Conservation (phyloP, 2,329 filamentous ascomycete genomes). For the Epichloe brachyelytri region DNA sequence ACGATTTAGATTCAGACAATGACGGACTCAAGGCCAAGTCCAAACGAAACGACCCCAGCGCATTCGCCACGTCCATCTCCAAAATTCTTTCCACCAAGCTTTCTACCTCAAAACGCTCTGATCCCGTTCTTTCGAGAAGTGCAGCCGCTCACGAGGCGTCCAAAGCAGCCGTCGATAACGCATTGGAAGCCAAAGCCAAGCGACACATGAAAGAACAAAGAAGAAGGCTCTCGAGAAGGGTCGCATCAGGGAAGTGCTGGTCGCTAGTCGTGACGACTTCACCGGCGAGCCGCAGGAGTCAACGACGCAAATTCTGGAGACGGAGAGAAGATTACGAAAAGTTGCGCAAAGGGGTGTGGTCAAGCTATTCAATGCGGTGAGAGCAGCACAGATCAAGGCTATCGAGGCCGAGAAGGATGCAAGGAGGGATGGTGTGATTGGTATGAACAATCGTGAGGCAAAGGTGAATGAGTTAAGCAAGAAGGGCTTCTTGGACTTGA, state of each 20-base stretch:
- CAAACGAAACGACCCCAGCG: conserved; percentile 84
- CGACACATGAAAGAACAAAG: conserved; percentile 68
- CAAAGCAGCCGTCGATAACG: conserved; percentile 58
- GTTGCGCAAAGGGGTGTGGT: conserved; percentile 88
- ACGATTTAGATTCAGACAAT: conserved; percentile 15
- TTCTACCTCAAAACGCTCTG: conserved; percentile 63
- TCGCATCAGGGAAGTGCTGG: conserved; percentile 73
- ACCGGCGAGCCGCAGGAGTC: conserved; percentile 31
- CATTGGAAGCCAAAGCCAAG: conserved; percentile 70
- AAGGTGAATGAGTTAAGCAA: conserved; percentile 93
- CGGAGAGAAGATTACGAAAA: conserved; percentile 71
- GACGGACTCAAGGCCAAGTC: conserved; percentile 34
- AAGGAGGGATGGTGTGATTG: conserved; percentile 61
- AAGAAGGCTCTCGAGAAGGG: conserved; percentile 71
- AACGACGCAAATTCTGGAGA: conserved; percentile 46
- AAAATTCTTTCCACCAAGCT: conserved; percentile 89
- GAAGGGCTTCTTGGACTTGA: conserved; percentile 89
- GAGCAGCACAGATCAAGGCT: conserved; percentile 82
- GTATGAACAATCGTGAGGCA: conserved; percentile 68
- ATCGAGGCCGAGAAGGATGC: conserved; percentile 60
- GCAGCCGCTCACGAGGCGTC: conserved; percentile 60
- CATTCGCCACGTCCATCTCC: conserved; percentile 84
- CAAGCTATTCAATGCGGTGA: conserved; percentile 90
- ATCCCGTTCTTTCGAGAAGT: conserved; percentile 84
- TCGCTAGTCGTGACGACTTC: conserved; percentile 41